Conservation (phyloP, 305 asterid species). For the Fraxinus platypoda region DNA sequence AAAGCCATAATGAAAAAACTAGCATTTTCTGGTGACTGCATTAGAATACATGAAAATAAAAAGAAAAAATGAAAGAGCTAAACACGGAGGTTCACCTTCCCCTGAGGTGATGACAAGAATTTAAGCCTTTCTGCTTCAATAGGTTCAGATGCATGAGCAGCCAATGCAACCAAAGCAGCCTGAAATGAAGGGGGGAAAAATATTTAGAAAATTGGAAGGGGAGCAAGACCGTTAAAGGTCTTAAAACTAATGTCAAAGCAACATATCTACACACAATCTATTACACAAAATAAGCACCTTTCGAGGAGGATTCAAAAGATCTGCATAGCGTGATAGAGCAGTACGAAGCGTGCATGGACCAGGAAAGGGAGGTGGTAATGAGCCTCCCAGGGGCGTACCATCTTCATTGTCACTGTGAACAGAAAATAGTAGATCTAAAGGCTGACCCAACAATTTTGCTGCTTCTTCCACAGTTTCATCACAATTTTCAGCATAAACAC, state of each 20-base stretch:
- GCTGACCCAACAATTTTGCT: constrained; percentile 50
- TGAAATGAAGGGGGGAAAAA: constrained; percentile 15
- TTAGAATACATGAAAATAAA: neutral
- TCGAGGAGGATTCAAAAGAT: constrained; percentile 66
- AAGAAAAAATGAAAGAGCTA: constrained; percentile 3
- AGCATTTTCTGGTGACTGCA: neutral
- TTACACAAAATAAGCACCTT: constrained; percentile 36
- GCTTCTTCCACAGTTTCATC: constrained; percentile 68
- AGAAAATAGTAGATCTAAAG: constrained; percentile 53
- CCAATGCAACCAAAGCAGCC: constrained; percentile 80
- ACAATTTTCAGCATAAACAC: constrained; percentile 65
- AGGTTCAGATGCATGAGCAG: constrained; percentile 67
- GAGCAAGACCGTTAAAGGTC: neutral
- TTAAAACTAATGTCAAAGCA: constrained; percentile 14
- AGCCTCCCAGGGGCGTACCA: constrained; percentile 56
- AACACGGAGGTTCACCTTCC: constrained; percentile 49
- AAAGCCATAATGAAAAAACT: neutral
- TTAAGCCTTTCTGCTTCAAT: constrained; percentile 64
- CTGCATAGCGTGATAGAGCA: constrained; percentile 66
- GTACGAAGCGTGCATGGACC: constrained; percentile 64
- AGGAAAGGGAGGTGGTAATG: constrained; percentile 66
- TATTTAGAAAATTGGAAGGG: neutral
- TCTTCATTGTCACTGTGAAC: constrained; percentile 63
- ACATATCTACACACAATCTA: neutral
- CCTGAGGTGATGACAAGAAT: constrained; percentile 72